These are phyloP conservation scores for Ophiostoma pallidulum DNA, from an alignment of 2,329 filamentous ascomycete species.

Conservation along the genomic window DNA sequence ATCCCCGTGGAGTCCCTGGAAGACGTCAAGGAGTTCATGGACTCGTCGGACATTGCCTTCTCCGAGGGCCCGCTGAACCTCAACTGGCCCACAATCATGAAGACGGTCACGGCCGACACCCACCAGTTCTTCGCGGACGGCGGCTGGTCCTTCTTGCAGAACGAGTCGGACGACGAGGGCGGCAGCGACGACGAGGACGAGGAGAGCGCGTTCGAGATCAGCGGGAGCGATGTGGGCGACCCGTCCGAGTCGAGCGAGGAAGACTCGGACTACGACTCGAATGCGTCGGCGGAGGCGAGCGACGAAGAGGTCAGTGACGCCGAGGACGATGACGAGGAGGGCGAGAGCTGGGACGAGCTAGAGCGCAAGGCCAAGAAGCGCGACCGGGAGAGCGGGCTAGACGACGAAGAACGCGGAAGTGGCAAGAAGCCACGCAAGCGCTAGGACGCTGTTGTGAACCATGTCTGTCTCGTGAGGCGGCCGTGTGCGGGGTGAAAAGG, in stretches of 20 bases:
- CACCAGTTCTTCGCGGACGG: conserved; percentile 93
- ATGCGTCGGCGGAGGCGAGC: conserved; percentile 71
- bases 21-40: conserved; percentile 94
- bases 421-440: conserved; percentile 57
- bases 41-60: conserved; percentile 90
- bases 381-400: conserved; percentile 57
- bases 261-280: conserved; percentile 87
- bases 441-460: too few species aligned
- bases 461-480: too few species aligned
- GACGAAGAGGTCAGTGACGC: conserved; percentile 67
- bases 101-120: conserved; percentile 88
- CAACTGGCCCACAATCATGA: conserved; percentile 99
- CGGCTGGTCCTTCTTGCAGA: conserved; percentile 86
- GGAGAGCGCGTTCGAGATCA: conserved; percentile 87
- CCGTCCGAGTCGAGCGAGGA: conserved; percentile 68
- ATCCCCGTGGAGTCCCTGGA: conserved; percentile 94
- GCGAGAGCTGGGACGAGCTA: conserved; percentile 89
- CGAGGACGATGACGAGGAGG: conserved; percentile 69
- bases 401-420: conserved; percentile 65
- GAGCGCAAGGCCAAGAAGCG: conserved; percentile 85
- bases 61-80: conserved; percentile 92
- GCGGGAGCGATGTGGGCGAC: conserved; percentile 76
- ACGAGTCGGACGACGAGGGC: conserved; percentile 79
- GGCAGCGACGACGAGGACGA: conserved; percentile 71
- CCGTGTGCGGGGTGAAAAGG: too few species aligned